Evolutionary conservation across 768 basidiomycete species (phyloP).

Genomic region (Naganishia vaughanmartiniae): DNA sequence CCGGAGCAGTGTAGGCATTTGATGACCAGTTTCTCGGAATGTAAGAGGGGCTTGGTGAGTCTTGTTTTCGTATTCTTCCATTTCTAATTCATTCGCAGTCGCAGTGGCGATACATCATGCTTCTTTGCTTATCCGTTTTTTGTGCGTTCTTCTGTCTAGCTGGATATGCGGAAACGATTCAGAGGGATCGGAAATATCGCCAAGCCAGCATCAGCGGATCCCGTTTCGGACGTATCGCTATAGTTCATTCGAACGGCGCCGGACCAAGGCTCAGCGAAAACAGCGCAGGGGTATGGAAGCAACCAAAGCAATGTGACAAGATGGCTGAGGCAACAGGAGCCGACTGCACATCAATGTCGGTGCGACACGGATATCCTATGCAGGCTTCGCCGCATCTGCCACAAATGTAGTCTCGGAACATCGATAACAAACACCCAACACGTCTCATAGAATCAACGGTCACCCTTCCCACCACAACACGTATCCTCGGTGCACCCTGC

Average conservation of each 20-base stretch:
- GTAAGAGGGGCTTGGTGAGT: conserved; percentile 52
- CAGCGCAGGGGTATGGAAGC: too few species aligned
- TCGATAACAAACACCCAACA: too few species aligned
- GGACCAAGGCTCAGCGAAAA: neutral
- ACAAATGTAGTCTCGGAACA: too few species aligned
- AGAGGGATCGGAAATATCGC: conserved; percentile 41
- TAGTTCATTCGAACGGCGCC: neutral
- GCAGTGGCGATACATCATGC: neutral
- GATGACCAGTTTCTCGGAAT: conserved; percentile 46
- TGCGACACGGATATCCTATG: too few species aligned
- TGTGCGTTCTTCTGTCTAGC: conserved; percentile 29
- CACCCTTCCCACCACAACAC: too few species aligned
- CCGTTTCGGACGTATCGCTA: conserved; percentile 29
- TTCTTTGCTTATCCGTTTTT: neutral
- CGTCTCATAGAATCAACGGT: too few species aligned
- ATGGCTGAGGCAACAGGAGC: too few species aligned
- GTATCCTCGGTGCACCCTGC: too few species aligned
- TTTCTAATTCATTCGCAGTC: neutral
- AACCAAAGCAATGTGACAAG: too few species aligned
- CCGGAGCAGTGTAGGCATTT: conserved; percentile 50
- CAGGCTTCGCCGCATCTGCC: too few species aligned
- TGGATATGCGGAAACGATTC: conserved; percentile 51
- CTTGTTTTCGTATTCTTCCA: neutral
- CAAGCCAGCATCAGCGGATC: conserved; percentile 31
- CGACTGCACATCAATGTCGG: too few species aligned